These are phyloP conservation scores for Cucumis hystrix DNA, from an alignment of 306 rosid species.

Conservation along the genomic window DNA sequence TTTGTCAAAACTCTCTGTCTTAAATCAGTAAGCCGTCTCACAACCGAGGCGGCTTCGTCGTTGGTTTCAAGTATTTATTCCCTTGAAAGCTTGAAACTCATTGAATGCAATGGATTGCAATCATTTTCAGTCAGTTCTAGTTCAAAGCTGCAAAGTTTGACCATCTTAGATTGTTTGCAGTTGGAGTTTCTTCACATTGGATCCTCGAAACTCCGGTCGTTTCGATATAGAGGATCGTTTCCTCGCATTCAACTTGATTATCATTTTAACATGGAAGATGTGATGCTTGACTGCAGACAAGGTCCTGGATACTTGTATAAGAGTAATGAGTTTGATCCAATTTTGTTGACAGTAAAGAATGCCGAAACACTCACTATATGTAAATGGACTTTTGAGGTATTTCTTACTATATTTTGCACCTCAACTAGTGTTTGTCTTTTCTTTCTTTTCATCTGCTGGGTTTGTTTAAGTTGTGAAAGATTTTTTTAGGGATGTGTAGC, in stretches of 20 bases:
- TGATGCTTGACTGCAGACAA: constrained; percentile 59
- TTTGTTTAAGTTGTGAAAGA: not conserved
- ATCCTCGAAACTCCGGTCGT: constrained; percentile 36
- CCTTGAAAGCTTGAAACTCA: constrained; percentile 49
- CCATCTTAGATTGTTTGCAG: constrained; percentile 44
- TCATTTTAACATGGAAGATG: constrained; percentile 58
- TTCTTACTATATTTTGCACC: not conserved
- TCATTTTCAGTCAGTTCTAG: constrained; percentile 30
- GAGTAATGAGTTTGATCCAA: constrained; percentile 46
- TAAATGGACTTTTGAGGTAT: constrained; percentile 69
- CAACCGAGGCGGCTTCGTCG: constrained; percentile 33
- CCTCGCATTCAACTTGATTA: constrained; percentile 38
- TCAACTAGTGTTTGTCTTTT: not conserved
- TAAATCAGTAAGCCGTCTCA: constrained; percentile 38
- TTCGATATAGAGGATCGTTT: constrained; percentile 39
- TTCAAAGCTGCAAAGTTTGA: constrained; percentile 33
- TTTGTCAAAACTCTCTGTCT: constrained; percentile 44
- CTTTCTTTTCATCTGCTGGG: no score
- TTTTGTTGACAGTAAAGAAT: constrained; percentile 57
- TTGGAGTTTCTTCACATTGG: constrained; percentile 34
- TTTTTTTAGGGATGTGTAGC: no score
- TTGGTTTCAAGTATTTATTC: constrained; percentile 31
- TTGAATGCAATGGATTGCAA: constrained; percentile 41
- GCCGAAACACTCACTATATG: constrained; percentile 45
- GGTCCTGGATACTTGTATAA: constrained; percentile 23